Base-by-base conservation (phyloP, 2,329 filamentous ascomycete species). In the Pseudopithomyces maydicus region DNA sequence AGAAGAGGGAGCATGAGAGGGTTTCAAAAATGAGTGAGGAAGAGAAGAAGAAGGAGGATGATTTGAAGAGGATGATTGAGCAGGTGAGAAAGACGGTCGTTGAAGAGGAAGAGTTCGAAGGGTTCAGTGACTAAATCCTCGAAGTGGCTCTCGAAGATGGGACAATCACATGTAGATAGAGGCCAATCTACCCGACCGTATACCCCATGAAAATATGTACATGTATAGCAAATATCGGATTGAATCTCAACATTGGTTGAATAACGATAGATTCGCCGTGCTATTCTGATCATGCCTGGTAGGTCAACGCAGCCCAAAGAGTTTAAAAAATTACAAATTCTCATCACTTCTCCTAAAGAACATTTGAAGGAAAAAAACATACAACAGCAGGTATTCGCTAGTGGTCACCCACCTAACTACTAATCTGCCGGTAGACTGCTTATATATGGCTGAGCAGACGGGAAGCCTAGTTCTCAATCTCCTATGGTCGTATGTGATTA, bases 51-150 rank as follows among this genome's bases (percentile, higher is more conserved):
- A 66, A 70, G 53, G 70, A 69, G 22, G 60, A 58, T 8, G 54
- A 65, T 41, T 64, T 61, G 59, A 59, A 58, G 60, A 62, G 32
- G 45, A 69, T 69, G 68, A 71, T 71, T 56, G 52, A 61, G 54
- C 52, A 61, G 55, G 65, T 69, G 2, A 56, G 62, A 39, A 67
- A 72, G 43, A 64, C 65, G 32, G 59, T 65, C n/a, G 61, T 62
- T 8, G 63, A 63, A 22, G 67, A 66, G 38, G 66, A 65, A 17
- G 68, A 73, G 54, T 75, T 74, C 60, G 61, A 75, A 36, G 74
- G 73, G 3, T 75, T 75, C 48, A 72, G 71, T 48, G 72, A 74
- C 57, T 75, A 54, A 62, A 29, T 29, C n/a, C 29, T 29, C 8
- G 42, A 19, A 12, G n/a, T 15, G 22, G 20, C 7, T 17, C 22